A percentile compares a stretch with the other conserved stretches of the same genome.
Evolutionary conservation across 768 basidiomycete genomes (phyloP).

Genomic region (Tulasnella sp.): DNA sequence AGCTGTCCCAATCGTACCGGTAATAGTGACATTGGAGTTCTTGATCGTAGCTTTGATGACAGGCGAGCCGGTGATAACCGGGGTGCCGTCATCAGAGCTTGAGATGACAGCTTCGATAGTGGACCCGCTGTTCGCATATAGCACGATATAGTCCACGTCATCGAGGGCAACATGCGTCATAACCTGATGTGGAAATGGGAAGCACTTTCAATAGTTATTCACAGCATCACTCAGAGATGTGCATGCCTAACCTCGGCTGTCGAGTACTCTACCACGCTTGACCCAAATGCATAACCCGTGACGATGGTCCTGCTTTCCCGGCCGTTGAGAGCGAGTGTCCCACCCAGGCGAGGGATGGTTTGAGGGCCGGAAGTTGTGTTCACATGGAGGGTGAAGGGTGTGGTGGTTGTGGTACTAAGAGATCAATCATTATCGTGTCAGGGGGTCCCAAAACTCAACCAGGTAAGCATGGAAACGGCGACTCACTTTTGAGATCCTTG

Average conservation of each 20-base stretch:
- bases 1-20: conserved; percentile 28
- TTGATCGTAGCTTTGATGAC: conserved; percentile 28
- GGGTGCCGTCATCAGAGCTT: conserved; percentile 18
- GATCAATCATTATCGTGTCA: not conserved
- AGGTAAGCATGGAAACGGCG: too few species aligned
- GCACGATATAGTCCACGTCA: conserved; percentile 32
- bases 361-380: not conserved
- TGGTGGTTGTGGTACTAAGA: not conserved
- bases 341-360: conserved; percentile 4
- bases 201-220: too few species aligned
- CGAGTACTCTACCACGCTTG: conserved; percentile 32
- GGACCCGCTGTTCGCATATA: conserved; percentile 35
- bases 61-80: conserved; percentile 21
- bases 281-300: conserved; percentile 39
- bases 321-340: conserved; percentile 29
- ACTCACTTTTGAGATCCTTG: conserved; percentile 28
- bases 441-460: not conserved
- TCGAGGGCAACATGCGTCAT: conserved; percentile 46
- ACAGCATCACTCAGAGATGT: not conserved
- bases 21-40: conserved; percentile 32
- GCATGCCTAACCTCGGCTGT: conserved; percentile 35
- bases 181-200: conserved; percentile 29
- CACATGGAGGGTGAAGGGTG: too few species aligned
- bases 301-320: conserved; percentile 41
- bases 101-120: conserved; percentile 36